Conservation (phyloP, 2,329 filamentous ascomycete species). For the Pseudovirgaria hyperparasitica region DNA sequence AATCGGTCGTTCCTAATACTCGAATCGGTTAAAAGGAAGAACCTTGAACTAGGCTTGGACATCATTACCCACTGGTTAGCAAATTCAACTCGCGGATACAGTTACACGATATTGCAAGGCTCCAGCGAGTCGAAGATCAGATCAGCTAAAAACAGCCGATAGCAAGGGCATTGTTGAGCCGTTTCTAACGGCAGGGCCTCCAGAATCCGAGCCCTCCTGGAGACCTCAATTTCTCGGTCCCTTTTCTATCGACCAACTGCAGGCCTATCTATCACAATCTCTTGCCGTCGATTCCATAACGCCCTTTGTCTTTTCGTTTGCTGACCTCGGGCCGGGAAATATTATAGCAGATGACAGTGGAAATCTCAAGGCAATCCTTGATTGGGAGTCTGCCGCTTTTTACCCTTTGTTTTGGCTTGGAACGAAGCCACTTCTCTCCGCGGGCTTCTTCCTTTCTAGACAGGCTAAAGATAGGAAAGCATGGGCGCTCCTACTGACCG, state of each 20-base stretch:
- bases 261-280: conserved; percentile 1
- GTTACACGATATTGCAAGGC: conserved; percentile 3
- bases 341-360: conserved; percentile 4
- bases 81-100: conserved; percentile 1
- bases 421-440: conserved; percentile 5
- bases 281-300: too few relatives aligned
- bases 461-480: conserved; percentile 1
- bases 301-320: too few relatives aligned
- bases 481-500: conserved; percentile 2
- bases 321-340: conserved; percentile 2
- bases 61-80: conserved; percentile 2
- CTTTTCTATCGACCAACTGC: neutral
- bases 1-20: conserved; percentile 1
- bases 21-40: conserved; percentile 1
- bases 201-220: conserved; percentile 3
- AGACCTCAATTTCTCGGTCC: conserved; percentile 2
- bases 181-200: conserved; percentile 2
- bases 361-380: conserved; percentile 3
- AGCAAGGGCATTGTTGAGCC: conserved; percentile 2
- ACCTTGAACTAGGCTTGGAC: conserved; percentile 3
- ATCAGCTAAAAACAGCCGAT: conserved; percentile 2
- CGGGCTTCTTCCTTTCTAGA: conserved; percentile 4
- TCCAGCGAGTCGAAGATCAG: conserved; percentile 1
- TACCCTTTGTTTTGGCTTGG: conserved; percentile 5
- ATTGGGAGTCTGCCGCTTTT: conserved; percentile 5